Evolutionary conservation across 805 yeast species (phyloP).

Genomic region (Yamadazyma paraphyllophila): DNA sequence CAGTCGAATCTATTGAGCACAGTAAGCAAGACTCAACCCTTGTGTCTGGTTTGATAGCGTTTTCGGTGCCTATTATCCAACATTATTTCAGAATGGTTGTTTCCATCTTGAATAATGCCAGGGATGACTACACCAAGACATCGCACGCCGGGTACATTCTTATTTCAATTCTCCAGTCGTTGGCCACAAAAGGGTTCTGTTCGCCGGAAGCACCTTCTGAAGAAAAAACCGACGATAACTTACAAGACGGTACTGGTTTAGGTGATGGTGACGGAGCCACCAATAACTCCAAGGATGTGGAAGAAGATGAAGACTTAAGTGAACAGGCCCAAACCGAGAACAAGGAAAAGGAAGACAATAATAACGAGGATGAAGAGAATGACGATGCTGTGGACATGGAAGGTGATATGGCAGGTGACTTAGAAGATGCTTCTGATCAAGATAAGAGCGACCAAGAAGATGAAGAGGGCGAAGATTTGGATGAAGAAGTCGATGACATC

Average conservation of each 20-base stretch:
- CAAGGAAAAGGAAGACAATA: slow-evolving; percentile 57
- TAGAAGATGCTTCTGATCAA: slow-evolving; percentile 75
- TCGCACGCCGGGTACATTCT: slow-evolving; percentile 64
- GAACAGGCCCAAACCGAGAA: slow-evolving; percentile 77
- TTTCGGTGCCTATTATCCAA: slow-evolving; percentile 60
- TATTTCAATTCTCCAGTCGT: slow-evolving; percentile 49
- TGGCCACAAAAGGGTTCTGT: slow-evolving; percentile 86
- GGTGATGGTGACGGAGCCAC: slow-evolving; percentile 93
- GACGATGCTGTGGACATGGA: slow-evolving; percentile 92
- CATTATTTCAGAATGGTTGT: slow-evolving; percentile 55
- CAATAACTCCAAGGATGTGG: slow-evolving; percentile 78
- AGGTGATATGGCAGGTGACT: slow-evolving; percentile 95
- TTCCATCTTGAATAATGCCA: slow-evolving; percentile 43
- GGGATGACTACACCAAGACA: slow-evolving; percentile 49
- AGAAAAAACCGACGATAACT: slow-evolving; percentile 55
- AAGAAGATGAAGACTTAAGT: slow-evolving; percentile 84
- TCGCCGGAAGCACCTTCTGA: slow-evolving; percentile 79
- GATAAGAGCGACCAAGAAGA: slow-evolving; percentile 55
- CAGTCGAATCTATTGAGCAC: slow-evolving; percentile 38
- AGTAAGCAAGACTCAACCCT: slow-evolving; percentile 33
- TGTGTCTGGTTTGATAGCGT: slow-evolving; percentile 48
- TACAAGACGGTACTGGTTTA: slow-evolving; percentile 84
- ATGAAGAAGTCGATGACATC: slow-evolving; percentile 85
- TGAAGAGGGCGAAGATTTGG: slow-evolving; percentile 60
- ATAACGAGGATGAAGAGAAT: slow-evolving; percentile 62